These are phyloP conservation scores for Sisymbrium irio DNA, from an alignment of 345 rosid species.

Conservation along the genomic window DNA sequence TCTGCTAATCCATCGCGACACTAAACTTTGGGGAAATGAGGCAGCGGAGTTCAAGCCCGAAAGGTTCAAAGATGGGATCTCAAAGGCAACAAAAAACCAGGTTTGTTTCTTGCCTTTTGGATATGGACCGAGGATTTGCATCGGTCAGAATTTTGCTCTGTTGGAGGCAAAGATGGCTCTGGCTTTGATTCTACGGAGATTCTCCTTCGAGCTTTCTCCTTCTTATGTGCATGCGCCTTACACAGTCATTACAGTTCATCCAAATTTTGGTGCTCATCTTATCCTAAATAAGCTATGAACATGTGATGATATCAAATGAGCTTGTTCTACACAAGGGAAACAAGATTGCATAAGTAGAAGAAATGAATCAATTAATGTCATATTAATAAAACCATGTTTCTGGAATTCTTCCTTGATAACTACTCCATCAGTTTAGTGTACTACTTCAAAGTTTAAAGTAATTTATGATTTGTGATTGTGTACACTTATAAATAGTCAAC, in stretches of 20 bases:
- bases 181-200: conserved; percentile 47
- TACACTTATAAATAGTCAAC: background rate
- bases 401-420: background rate
- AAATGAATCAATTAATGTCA: background rate
- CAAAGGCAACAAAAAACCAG: conserved; percentile 54
- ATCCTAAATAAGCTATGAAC: conserved; percentile 29
- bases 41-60: conserved; percentile 55
- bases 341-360: too few relatives aligned
- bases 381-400: background rate
- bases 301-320: background rate
- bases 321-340: too few relatives aligned
- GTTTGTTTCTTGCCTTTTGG: conserved; percentile 50
- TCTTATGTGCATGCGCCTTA: conserved; percentile 48
- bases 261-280: conserved; percentile 48
- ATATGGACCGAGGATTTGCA: conserved; percentile 59
- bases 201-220: conserved; percentile 54
- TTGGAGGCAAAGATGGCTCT: conserved; percentile 56
- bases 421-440: background rate
- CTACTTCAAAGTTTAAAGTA: background rate
- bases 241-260: conserved; percentile 38
- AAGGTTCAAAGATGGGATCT: conserved; percentile 48
- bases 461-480: background rate
- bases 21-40: conserved; percentile 51
- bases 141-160: conserved; percentile 61
- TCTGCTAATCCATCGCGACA: conserved; percentile 41